Evolutionary conservation across 2,329 filamentous ascomycete species (phyloP), one percentile per base, ranked within the genome.

Genomic region (Trichoderma koningii): DNA sequence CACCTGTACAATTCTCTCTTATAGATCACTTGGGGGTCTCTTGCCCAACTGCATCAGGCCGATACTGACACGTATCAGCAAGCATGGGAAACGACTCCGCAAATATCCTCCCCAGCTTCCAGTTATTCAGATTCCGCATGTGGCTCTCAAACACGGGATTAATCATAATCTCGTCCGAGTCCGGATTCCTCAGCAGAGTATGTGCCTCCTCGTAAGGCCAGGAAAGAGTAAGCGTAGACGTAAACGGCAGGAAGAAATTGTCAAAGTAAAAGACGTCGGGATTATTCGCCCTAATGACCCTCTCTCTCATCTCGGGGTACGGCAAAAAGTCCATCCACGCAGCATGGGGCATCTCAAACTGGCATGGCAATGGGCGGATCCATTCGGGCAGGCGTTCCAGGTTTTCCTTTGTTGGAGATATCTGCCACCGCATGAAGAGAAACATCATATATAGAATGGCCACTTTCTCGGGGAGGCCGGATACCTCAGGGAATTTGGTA

Each of bases 141-240:
- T 97, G 93, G 44, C 87, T 82, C 77, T 96, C 91, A 74, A 96
- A 97, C 0, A 92, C 90, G 0, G 92, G 92, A 69, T 95, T 96
- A 68, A 97, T 92, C 68, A 90, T 82, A 66, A 92, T 80, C 71
- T 93, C 89, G 9, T 89, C 86, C 5, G 79, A 78, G 3, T 81
- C 82, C 0, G 83, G 81, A 28, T 83, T 80, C 62, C 83, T 80
- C 28, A 91, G 78, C 28, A 97, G 79, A 42, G 88, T 86, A 70
- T 93, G 89, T 0, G 85, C 86, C 1, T 87, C 83, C 64, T 91
- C 88, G 72, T 96, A 94, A 0, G 90, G 90, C 93, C 93, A 97
- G 70, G 93, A 95, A 17, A 97, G 76, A 28, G 84, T 87, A 26
- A 97, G 73, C 0, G 89, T 93, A 1, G 83, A 86, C 1, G 91